Evolutionary conservation across 768 basidiomycete species (phyloP), one percentile per base, ranked within the genome.

Genomic region (Mycena sanguinolenta): DNA sequence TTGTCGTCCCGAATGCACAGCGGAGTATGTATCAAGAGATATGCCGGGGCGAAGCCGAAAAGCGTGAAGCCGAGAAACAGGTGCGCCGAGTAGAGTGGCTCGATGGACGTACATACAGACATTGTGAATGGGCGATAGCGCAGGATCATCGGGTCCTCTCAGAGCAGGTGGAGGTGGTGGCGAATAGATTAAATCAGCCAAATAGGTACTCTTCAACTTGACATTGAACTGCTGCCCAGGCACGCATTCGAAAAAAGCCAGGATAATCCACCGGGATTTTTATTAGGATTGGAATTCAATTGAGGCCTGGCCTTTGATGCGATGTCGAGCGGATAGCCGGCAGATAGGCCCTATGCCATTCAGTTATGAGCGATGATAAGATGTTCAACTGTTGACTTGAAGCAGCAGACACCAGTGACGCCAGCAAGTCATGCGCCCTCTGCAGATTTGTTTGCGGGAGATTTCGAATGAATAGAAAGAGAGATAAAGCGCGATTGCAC

Each of bases 81-180:
- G 28, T 38, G n/a, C 25, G 17, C 64, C 23, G 55, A 34, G 32
- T 49, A 49, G n/a, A n/a, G n/a, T n/a, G n/a, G n/a, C n/a, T n/a
- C n/a, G n/a, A n/a, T 21, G 39, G 32, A 19, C 21, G 46, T 21
- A 46, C 49, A 13, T 50, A 13, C 13, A 17, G 66, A 55, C 66
- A 52, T 54, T 39, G 19, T 17, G 66, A 67, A 67, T 67, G 66
- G 30, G 42, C 66, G 66, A 67, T 25, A 36, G 23, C 39, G 46
- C 66, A 67, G 66, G 66, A 67, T 67, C 66, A 67, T 50, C 30
- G 52, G 38, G 21, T 30, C 49, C 39, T 30, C 23, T 17, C 13
- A 44, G 19, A 21, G 25, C n/a, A 32, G 64, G 23, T 49, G 53
- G 23, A 28, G 39, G 5, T 10, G 12, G n/a, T 25, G 21, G 49